Evolutionary conservation across 805 yeast genomes (phyloP), one percentile per base, ranked within the genome.

Genomic region (Ascoidea asiatica): DNA sequence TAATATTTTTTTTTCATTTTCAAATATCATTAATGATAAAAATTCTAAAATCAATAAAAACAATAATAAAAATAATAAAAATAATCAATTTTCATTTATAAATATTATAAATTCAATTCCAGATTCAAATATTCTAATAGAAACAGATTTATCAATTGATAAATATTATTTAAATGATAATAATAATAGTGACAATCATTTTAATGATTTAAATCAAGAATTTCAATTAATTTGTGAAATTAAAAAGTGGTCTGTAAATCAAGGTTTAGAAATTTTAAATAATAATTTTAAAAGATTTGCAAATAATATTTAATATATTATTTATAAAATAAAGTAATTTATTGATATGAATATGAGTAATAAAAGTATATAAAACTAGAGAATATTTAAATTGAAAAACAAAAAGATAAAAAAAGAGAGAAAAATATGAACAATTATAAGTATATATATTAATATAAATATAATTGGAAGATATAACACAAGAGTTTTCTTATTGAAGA

Each of bases 1-100:
- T 39, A 15, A 29, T 29, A 59, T 77, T 3, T 71, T 51, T 48
- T 73, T 79, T 44, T 77, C 84, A 15, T 62, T 76, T n/a, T 74
- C 82, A 7, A 54, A 66, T 38, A 63, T 69, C 50, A 69, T 79
- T 41, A 73, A 75, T 33, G 35, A 41, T 38, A 20, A 29, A 21
- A n/a, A n/a, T n/a, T n/a, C n/a, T n/a, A n/a, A n/a, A n/a, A n/a
- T n/a, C n/a, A n/a, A n/a, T n/a, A n/a, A n/a, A n/a, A n/a, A 15
- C 35, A 29, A 29, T 29, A 29, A 29, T 29, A 29, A 2, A 15
- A 29, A 15, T 15, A 29, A 11, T 29, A 29, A 29, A 29, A 29
- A 29, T 29, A 15, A 15, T 11, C 8, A 29, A 8, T 29, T 29
- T 29, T 29, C 61, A 40, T 61, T 60, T 11, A 42, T 46, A 6